Conservation (phyloP, 495 filamentous ascomycete species). For the Xylaria flabelliformis region DNA sequence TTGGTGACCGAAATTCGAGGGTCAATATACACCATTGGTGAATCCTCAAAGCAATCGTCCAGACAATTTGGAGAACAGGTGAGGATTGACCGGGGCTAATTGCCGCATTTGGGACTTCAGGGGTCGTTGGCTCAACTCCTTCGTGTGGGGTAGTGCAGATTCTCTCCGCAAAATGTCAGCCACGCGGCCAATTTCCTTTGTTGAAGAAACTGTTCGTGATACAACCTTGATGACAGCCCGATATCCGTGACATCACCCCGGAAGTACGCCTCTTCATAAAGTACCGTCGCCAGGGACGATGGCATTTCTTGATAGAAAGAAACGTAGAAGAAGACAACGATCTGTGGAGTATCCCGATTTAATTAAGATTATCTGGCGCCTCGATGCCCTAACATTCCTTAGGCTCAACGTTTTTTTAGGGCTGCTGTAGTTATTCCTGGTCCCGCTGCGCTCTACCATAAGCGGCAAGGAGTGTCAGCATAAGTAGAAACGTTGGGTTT, state of each 20-base stretch:
- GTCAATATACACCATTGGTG: not conserved
- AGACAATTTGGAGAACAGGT: slow-evolving; percentile 1
- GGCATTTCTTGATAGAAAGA: not conserved
- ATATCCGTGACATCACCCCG: not conserved
- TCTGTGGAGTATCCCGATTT: not conserved
- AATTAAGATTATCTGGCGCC: not conserved
- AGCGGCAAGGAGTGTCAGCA: slow-evolving; percentile 11
- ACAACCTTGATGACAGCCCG: slow-evolving; percentile 4
- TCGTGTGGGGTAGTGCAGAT: slow-evolving; percentile 18
- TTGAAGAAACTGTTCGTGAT: slow-evolving; percentile 3
- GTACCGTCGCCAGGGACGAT: not conserved
- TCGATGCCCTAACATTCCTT: not conserved
- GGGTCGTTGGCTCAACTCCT: slow-evolving; percentile 12
- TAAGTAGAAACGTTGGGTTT: not conserved
- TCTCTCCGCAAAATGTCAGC: slow-evolving; percentile 18
- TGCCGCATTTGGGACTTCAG: slow-evolving; percentile 17
- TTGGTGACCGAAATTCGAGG: not conserved
- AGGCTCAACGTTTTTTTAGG: not conserved
- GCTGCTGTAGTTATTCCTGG: not conserved
- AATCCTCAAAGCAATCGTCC: not conserved
- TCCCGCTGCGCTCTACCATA: not conserved
- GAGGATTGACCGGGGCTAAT: slow-evolving; percentile 16
- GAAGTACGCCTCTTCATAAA: not conserved
- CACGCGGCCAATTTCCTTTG: slow-evolving; percentile 16
- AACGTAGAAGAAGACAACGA: not conserved